Evolutionary conservation across 2,329 filamentous ascomycete species (phyloP).

Genomic region (Penicillium sp.): DNA sequence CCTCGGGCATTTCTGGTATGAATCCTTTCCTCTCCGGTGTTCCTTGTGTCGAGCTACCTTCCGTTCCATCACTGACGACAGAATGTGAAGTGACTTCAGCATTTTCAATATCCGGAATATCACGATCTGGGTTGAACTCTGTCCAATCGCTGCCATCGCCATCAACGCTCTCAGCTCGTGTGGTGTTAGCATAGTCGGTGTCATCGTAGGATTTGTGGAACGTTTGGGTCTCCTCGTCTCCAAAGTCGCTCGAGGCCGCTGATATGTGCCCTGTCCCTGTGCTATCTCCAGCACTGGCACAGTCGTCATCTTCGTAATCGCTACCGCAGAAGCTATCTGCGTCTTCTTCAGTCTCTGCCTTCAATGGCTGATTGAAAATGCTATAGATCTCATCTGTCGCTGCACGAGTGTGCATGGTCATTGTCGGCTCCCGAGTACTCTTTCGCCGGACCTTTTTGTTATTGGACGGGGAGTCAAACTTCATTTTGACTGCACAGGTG

Average conservation of each 20-base stretch:
- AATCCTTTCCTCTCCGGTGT: constrained; percentile 43
- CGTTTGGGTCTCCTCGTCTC: constrained; percentile 54
- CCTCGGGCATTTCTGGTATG: constrained; percentile 73
- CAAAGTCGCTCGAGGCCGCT: constrained; percentile 61
- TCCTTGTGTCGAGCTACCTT: constrained; percentile 31
- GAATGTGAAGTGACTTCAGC: constrained; percentile 21
- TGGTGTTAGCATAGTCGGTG: constrained; percentile 41
- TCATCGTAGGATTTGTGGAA: constrained; percentile 43
- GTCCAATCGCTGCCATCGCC: constrained; percentile 71
- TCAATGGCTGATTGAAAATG: constrained; percentile 86
- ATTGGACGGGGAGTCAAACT: constrained; percentile 84
- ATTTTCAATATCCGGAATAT: constrained; percentile 55
- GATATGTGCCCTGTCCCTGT: constrained; percentile 73
- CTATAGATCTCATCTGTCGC: constrained; percentile 97
- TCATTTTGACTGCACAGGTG: constrained; percentile 72
- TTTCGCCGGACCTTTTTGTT: constrained; percentile 78
- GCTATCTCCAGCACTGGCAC: constrained; percentile 82
- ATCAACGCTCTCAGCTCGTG: constrained; percentile 55
- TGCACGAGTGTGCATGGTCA: constrained; percentile 94
- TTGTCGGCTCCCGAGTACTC: constrained; percentile 78
- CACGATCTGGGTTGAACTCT: constrained; percentile 73
- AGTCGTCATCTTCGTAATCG: constrained; percentile 68
- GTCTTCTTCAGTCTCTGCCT: constrained; percentile 48
- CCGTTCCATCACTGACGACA: constrained; percentile 26
- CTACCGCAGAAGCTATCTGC: constrained; percentile 65